Evolutionary conservation across 805 yeast genomes (phyloP).

Genomic region (Ascoidea asiatica): DNA sequence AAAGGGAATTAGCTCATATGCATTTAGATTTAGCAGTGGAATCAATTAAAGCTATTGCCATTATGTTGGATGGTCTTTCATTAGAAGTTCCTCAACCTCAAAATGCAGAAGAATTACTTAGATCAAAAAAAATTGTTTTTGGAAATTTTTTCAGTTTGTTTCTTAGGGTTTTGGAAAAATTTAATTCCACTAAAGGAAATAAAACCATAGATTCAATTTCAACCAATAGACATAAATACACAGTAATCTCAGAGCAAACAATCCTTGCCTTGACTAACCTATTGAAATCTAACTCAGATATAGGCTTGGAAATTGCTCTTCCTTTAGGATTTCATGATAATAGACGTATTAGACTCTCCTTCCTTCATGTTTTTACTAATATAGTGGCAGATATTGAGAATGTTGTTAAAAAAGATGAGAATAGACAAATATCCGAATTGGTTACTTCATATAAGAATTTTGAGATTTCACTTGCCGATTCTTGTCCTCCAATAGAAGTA

Average conservation of each 20-base stretch:
- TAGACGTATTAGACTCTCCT: constrained; percentile 50
- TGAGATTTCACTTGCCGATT: constrained; percentile 37
- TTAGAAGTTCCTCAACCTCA: constrained; percentile 43
- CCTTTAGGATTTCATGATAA: constrained; percentile 71
- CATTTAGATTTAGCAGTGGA: constrained; percentile 32
- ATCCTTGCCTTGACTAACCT: constrained; percentile 55
- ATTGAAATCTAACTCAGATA: constrained; percentile 58
- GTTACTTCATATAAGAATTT: constrained; percentile 23
- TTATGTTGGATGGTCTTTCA: constrained; percentile 38
- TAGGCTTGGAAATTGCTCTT: constrained; percentile 62
- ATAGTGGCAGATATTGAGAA: constrained; percentile 28
- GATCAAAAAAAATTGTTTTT: constrained; percentile 46
- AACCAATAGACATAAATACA: constrained; percentile 35
- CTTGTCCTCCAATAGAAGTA: constrained; percentile 57
- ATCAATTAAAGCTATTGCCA: constrained; percentile 42
- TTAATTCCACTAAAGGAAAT: background rate
- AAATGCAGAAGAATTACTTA: constrained; percentile 33
- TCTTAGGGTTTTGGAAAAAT: constrained; percentile 21
- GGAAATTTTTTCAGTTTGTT: constrained; percentile 57
- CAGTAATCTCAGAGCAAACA: constrained; percentile 45
- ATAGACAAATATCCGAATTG: constrained; percentile 12
- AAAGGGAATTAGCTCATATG: background rate
- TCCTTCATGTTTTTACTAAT: constrained; percentile 64
- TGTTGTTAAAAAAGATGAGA: constrained; percentile 14
- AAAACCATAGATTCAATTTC: constrained; percentile 9